These are phyloP conservation scores for Sporothrix brasiliensis DNA, from an alignment of 2,329 filamentous ascomycete species.

Conservation along the genomic window DNA sequence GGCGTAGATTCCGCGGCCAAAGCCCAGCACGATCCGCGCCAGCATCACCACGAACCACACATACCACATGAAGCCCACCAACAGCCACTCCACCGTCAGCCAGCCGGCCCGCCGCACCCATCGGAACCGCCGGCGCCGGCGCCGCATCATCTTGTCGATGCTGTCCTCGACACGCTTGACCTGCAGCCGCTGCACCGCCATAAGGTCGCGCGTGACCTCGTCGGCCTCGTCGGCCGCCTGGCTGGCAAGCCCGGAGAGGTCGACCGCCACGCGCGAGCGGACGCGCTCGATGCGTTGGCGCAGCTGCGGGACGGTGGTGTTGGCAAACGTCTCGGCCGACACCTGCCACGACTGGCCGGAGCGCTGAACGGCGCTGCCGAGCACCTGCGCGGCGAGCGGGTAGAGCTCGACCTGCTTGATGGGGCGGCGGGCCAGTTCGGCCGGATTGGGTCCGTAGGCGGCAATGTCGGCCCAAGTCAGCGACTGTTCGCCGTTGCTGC, in stretches of 20 bases:
- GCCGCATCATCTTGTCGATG: slow-evolving; percentile 74
- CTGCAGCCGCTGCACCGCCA: slow-evolving; percentile 73
- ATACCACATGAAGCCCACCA: slow-evolving; percentile 91
- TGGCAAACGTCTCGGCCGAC: slow-evolving; percentile 62
- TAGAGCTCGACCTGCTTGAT: slow-evolving; percentile 53
- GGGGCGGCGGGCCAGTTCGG: slow-evolving; percentile 42
- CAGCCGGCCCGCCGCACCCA: slow-evolving; percentile 78
- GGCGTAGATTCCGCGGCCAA: slow-evolving; percentile 61
- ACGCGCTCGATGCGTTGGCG: slow-evolving; percentile 53
- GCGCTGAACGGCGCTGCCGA: slow-evolving; percentile 52
- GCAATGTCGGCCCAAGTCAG: slow-evolving; percentile 51
- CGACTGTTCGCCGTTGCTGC: slow-evolving; percentile 28
- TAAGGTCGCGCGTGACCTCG: slow-evolving; percentile 73
- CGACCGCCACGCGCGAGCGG: slow-evolving; percentile 53
- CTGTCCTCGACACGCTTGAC: slow-evolving; percentile 80
- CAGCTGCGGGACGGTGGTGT: slow-evolving; percentile 59
- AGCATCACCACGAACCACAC: slow-evolving; percentile 88
- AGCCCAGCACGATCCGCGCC: slow-evolving; percentile 64
- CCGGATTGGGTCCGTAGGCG: slow-evolving; percentile 46
- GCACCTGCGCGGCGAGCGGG: slow-evolving; percentile 55
- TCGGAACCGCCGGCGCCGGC: slow-evolving; percentile 67
- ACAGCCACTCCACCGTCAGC: slow-evolving; percentile 80
- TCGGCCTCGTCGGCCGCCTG: slow-evolving; percentile 77
- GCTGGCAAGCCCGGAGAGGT: slow-evolving; percentile 64
- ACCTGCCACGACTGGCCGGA: slow-evolving; percentile 61